Percentiles rank a stretch among this genome's conserved stretches.
These are phyloP conservation scores for Astrocystis sublimbata DNA, from an alignment of 495 filamentous ascomycete genomes.

Conservation along the genomic window DNA sequence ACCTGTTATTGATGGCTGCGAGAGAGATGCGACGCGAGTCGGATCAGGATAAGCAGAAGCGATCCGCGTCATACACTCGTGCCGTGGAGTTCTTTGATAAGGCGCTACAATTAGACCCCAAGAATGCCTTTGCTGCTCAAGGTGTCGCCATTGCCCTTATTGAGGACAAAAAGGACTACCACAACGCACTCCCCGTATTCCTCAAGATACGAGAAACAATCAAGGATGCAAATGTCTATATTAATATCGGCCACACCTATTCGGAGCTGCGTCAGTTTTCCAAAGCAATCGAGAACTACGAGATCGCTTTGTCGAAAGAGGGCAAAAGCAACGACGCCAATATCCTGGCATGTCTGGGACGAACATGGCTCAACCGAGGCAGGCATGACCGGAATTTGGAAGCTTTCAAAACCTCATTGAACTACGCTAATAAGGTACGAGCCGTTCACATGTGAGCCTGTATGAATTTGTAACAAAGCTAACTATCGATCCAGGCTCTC, in stretches of 20 bases:
- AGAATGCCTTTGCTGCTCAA: slow-evolving; percentile 94
- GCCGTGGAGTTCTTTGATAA: slow-evolving; percentile 99
- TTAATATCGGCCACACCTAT: slow-evolving; percentile 92
- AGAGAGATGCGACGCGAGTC: slow-evolving; percentile 92
- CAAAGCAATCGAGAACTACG: slow-evolving; percentile 91
- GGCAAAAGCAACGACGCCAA: slow-evolving; percentile 71
- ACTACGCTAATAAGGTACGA: slow-evolving; percentile 73
- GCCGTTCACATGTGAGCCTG: slow-evolving; percentile 12
- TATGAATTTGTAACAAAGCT: slow-evolving; percentile 21
- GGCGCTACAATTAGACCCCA: slow-evolving; percentile 84
- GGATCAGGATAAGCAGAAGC: slow-evolving; percentile 85
- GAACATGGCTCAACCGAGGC: slow-evolving; percentile 88
- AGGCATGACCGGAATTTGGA: slow-evolving; percentile 75
- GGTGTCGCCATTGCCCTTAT: slow-evolving; percentile 91
- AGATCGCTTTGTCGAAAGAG: slow-evolving; percentile 82
- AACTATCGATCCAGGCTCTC: slow-evolving; percentile 58
- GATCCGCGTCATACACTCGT: slow-evolving; percentile 78
- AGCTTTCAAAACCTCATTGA: slow-evolving; percentile 83
- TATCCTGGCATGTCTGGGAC: slow-evolving; percentile 86
- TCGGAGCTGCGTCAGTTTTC: slow-evolving; percentile 84
- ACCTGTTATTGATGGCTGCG: slow-evolving; percentile 79
- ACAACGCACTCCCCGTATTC: slow-evolving; percentile 78
- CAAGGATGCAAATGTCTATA: slow-evolving; percentile 79
- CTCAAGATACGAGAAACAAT: slow-evolving; percentile 85
- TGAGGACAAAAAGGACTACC: slow-evolving; percentile 88